A percentile compares a stretch with the other conserved stretches of the same genome.
phyloP scores from a whole-genome alignment of 169 alveolate species.

The Hepatocystis sp. region DNA sequence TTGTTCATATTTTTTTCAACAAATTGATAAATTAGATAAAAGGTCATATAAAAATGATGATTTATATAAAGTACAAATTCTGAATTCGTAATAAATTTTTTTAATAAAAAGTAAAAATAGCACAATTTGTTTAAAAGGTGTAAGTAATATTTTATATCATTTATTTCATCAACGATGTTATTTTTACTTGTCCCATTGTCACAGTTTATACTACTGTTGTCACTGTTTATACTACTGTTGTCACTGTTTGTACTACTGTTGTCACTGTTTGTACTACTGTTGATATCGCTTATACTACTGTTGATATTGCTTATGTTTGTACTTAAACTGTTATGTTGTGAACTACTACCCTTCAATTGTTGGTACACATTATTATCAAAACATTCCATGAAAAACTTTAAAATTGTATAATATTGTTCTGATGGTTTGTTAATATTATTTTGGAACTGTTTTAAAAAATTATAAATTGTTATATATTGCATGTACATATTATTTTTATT shows the following conservation, averaged over 20 bases:
- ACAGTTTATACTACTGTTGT: no score
- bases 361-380: conserved; percentile 18
- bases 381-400: conserved; percentile 17
- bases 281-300: not conserved
- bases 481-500: conserved; percentile 21
- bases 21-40: conserved; percentile 25
- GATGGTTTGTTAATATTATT: conserved; percentile 40
- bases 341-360: no score
- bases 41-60: conserved; percentile 38
- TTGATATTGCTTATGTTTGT: no score
- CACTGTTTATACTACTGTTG: no score
- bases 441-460: conserved; percentile 52
- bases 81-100: conserved; percentile 43
- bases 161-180: not conserved
- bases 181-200: not conserved
- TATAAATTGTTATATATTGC: conserved; percentile 61
- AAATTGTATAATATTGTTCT: conserved; percentile 1
- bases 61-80: conserved; percentile 49
- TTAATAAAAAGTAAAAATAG: conserved; percentile 39
- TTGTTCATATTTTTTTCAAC: conserved; percentile 37
- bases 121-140: conserved; percentile 47
- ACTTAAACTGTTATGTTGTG: no score
- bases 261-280: not conserved
- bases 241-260: no score
- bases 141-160: conserved; percentile 7